Evolutionary conservation across 208 protist species (phyloP).

Genomic region (Crithidia thermophila): DNA sequence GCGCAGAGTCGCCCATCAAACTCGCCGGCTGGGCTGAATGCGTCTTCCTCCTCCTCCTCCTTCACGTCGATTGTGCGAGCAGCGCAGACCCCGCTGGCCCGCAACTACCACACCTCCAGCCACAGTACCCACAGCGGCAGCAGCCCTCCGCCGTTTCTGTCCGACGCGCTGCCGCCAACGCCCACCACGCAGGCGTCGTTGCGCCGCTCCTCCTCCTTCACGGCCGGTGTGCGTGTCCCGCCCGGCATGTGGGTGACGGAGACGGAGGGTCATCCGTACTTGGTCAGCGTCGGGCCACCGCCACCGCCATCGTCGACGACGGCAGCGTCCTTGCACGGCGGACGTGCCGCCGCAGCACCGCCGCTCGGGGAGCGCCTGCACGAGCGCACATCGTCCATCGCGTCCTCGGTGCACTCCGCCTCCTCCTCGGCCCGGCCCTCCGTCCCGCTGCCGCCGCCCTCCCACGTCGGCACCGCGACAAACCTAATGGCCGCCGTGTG

Average conservation of each 20-base stretch:
- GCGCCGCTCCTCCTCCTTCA: slow-evolving; percentile 35
- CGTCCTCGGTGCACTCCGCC: slow-evolving; percentile 32
- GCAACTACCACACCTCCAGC: no score
- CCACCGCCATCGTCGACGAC: neutral
- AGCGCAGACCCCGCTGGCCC: neutral
- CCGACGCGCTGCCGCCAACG: neutral
- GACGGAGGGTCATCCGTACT: slow-evolving; percentile 7
- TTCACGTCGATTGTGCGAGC: neutral
- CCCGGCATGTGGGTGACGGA: neutral
- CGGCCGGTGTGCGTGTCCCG: slow-evolving; percentile 10
- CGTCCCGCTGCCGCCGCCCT: slow-evolving; percentile 32
- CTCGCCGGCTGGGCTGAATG: no score
- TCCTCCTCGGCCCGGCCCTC: slow-evolving; percentile 28
- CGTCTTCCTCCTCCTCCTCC: neutral
- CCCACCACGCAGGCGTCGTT: neutral
- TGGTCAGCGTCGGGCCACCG: neutral
- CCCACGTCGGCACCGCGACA: slow-evolving; percentile 27
- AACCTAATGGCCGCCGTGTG: slow-evolving; percentile 48
- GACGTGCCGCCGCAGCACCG: neutral
- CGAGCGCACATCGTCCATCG: slow-evolving; percentile 32
- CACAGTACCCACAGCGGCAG: slow-evolving; percentile 17
- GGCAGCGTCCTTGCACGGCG: neutral
- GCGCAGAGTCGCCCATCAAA: slow-evolving; percentile 7
- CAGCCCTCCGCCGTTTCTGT: neutral
- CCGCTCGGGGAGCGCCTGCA: slow-evolving; percentile 16